Conservation (phyloP, 441 rosid genomes). For the Corymbia citriodora region DNA sequence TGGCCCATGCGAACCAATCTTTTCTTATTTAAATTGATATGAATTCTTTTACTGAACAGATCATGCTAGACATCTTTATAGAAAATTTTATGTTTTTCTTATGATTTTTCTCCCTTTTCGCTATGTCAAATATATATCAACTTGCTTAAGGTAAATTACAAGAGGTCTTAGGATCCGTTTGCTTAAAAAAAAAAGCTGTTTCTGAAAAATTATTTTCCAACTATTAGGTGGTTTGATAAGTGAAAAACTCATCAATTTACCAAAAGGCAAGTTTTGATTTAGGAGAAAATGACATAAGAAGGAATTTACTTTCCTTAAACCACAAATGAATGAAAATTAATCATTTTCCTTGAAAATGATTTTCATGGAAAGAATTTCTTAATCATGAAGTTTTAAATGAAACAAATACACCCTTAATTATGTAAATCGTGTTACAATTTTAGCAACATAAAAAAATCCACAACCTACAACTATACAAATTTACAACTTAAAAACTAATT, state of each 20-base stretch:
- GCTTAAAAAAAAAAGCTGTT: accelerated
- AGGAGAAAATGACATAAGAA: neutral
- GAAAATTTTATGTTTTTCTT: neutral
- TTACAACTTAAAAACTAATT: neutral
- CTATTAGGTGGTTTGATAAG: neutral
- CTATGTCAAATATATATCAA: neutral
- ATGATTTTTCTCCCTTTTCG: accelerated
- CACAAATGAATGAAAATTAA: neutral
- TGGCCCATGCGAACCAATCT: neutral
- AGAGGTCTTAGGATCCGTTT: neutral
- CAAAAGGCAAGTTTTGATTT: accelerated
- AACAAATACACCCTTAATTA: neutral
- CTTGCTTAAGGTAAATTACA: accelerated
- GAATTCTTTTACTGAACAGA: neutral
- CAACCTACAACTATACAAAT: neutral
- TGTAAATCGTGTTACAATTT: neutral
- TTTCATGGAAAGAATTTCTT: accelerated
- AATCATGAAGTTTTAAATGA: neutral
- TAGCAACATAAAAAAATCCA: neutral
- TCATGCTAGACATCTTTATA: neutral
- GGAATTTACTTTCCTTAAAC: neutral
- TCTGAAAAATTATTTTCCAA: accelerated
- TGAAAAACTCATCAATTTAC: neutral
- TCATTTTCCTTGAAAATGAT: neutral
- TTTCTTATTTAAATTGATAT: neutral